Conservation (phyloP, 441 rosid genomes). For the Erodium trifolium region DNA sequence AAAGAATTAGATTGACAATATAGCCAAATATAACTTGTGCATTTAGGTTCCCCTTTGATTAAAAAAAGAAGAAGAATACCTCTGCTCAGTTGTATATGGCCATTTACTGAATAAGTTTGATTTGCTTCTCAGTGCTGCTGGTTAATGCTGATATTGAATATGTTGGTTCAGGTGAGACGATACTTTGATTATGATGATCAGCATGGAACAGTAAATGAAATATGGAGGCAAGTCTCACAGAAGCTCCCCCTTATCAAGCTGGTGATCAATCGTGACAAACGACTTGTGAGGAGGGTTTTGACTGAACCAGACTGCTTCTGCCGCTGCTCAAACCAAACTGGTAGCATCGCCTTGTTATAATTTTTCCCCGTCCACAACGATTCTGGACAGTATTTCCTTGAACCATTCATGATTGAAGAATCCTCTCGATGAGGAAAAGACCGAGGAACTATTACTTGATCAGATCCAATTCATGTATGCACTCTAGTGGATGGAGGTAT, state of each 20-base stretch:
- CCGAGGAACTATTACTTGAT: neutral
- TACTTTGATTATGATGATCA: conserved; percentile 58
- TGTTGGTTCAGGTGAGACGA: conserved; percentile 50
- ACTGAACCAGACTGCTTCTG: conserved; percentile 63
- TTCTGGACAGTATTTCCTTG: neutral
- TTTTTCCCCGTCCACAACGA: neutral
- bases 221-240: conserved; percentile 76
- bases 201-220: conserved; percentile 74
- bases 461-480: neutral
- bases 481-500: neutral
- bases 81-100: neutral
- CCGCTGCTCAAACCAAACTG: conserved; percentile 65
- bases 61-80: neutral
- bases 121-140: neutral
- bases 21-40: neutral
- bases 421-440: neutral
- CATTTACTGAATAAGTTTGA: neutral
- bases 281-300: conserved; percentile 46
- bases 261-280: conserved; percentile 75
- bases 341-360: conserved; percentile 37
- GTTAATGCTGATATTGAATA: neutral
- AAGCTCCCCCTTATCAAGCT: conserved; percentile 68
- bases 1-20: neutral
- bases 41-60: neutral
- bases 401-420: neutral